A percentile compares a stretch with the other conserved stretches of the same genome.
Evolutionary conservation across 2,329 filamentous ascomycete species (phyloP).

Genomic region (Fusarium metavorans): DNA sequence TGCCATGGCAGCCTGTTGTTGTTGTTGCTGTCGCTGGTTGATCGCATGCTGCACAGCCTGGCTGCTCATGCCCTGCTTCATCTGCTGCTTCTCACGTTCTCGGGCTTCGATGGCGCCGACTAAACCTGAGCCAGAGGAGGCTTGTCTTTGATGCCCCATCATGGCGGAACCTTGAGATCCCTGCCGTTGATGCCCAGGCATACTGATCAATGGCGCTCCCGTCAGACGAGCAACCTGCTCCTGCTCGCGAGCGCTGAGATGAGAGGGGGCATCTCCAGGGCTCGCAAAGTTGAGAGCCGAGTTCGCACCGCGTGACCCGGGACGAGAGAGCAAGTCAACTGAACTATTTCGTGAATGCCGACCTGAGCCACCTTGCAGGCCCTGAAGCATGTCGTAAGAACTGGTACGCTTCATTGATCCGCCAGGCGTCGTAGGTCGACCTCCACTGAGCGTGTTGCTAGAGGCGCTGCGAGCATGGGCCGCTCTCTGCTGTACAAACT

Average conservation of each 20-base stretch:
- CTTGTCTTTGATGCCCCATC: constrained; percentile 63
- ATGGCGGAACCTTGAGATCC: constrained; percentile 67
- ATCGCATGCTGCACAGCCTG: constrained; percentile 40
- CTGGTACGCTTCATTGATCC: constrained; percentile 53
- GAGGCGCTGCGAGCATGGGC: constrained; percentile 72
- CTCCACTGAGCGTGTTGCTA: constrained; percentile 55
- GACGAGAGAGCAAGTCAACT: constrained; percentile 61
- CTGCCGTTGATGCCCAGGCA: constrained; percentile 66
- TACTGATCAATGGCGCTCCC: constrained; percentile 78
- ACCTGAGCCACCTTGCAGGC: constrained; percentile 29
- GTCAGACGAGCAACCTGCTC: constrained; percentile 89
- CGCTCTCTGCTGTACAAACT: constrained; percentile 85
- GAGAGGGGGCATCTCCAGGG: constrained; percentile 56
- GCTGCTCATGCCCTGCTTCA: constrained; percentile 73
- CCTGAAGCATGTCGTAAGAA: constrained; percentile 55
- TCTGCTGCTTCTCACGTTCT: constrained; percentile 80
- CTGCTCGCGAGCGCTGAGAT: constrained; percentile 87
- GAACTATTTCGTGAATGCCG: constrained; percentile 59
- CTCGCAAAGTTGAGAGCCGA: constrained; percentile 62
- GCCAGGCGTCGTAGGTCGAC: constrained; percentile 41
- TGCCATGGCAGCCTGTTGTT: constrained; percentile 71
- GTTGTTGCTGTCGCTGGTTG: constrained; percentile 55
- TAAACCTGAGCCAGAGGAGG: constrained; percentile 69
- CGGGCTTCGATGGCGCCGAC: constrained; percentile 84
- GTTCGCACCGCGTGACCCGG: constrained; percentile 70